Conservation (phyloP, 257 asterid genomes). For the Rubia yunnanensis region DNA sequence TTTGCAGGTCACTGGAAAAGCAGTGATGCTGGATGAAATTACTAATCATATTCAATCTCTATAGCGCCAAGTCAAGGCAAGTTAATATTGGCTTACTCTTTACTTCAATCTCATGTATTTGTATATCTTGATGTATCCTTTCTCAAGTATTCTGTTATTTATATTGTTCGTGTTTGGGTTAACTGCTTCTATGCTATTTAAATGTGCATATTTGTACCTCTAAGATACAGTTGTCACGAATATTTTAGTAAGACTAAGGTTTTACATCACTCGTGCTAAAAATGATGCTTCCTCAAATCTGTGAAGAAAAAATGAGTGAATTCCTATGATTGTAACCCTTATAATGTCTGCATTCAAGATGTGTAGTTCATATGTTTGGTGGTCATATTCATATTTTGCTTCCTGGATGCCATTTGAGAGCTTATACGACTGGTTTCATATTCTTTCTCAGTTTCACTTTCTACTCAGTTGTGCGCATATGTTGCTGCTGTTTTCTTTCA, state of each 20-base stretch:
- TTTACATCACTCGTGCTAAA: neutral
- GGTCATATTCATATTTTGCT: neutral
- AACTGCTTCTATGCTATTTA: neutral
- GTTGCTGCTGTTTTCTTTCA: no score
- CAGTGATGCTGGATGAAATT: slow-evolving; percentile 90
- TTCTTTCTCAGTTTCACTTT: slow-evolving; percentile 1
- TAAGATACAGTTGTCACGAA: neutral
- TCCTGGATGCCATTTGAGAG: neutral
- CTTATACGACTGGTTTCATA: no score
- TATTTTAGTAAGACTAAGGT: neutral
- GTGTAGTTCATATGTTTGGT: neutral
- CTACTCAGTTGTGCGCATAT: no score
- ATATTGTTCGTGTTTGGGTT: neutral
- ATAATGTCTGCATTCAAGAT: no score
- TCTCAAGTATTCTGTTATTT: no score
- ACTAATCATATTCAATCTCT: slow-evolving; percentile 82
- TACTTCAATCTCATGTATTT: neutral
- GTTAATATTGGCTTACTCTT: neutral
- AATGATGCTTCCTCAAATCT: neutral
- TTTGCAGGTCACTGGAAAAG: slow-evolving; percentile 80
- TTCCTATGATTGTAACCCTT: neutral
- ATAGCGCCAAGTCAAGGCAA: slow-evolving; percentile 84
- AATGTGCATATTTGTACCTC: neutral
- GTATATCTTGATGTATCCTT: neutral
- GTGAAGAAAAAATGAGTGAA: neutral